A percentile compares a stretch with the other conserved stretches of the same genome.
Evolutionary conservation across 2,329 filamentous ascomycete species (phyloP).

Genomic region (Alternaria triticina): DNA sequence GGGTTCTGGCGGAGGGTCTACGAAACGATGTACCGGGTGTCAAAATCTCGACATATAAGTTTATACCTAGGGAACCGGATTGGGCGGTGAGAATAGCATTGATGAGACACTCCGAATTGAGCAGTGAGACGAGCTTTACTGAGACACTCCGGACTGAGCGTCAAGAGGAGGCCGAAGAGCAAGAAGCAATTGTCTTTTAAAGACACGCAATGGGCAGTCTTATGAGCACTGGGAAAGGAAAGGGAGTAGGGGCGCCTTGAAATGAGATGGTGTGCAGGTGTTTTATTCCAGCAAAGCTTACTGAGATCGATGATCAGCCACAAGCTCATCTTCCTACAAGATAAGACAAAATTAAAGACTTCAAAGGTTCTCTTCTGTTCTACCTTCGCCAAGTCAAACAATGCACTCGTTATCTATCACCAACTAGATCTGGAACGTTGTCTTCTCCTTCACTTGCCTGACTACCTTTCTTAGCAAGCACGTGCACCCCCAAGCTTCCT

Average conservation of each 20-base stretch:
- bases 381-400: background rate
- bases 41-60: background rate
- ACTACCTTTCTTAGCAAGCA: background rate
- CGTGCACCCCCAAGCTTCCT: background rate
- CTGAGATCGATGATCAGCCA: background rate
- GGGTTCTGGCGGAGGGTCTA: background rate
- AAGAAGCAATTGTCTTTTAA: background rate
- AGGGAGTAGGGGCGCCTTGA: background rate
- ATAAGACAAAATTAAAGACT: background rate
- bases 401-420: background rate
- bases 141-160: background rate
- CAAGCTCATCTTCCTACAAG: background rate
- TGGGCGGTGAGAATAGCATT: background rate
- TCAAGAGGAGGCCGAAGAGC: background rate
- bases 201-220: background rate
- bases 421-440: fast-evolving
- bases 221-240: background rate
- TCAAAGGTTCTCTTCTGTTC: background rate
- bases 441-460: background rate
- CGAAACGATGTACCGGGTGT: background rate
- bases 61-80: background rate
- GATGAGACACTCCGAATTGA: background rate
- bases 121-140: background rate
- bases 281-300: background rate
- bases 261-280: background rate